A percentile compares a stretch with the other conserved stretches of the same genome.
Evolutionary conservation across 1,139 yeast genomes (phyloP).

Genomic region (Groenewaldozyma sp.): DNA sequence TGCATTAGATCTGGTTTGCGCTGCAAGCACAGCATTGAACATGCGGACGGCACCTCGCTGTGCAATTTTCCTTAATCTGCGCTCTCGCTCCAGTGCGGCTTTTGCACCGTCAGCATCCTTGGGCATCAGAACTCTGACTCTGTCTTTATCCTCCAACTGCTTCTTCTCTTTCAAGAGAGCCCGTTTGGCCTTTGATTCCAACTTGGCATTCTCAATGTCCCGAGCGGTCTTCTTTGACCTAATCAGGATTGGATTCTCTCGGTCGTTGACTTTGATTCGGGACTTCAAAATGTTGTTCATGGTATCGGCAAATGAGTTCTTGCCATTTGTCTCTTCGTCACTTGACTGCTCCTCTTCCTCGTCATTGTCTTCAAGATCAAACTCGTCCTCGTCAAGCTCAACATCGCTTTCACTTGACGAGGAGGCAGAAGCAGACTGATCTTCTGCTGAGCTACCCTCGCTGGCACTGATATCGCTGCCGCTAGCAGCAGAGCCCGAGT

Average conservation of each 20-base stretch:
- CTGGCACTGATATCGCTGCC: not conserved
- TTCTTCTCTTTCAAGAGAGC: slow-evolving; percentile 65
- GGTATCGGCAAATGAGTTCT: slow-evolving; percentile 55
- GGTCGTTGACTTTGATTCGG: slow-evolving; percentile 75
- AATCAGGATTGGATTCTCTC: slow-evolving; percentile 83
- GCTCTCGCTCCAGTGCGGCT: slow-evolving; percentile 59
- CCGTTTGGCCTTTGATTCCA: slow-evolving; percentile 76
- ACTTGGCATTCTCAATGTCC: slow-evolving; percentile 68
- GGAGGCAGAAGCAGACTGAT: too few relatives aligned
- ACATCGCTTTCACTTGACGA: slow-evolving; percentile 3
- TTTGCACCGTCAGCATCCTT: slow-evolving; percentile 38
- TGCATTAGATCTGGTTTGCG: slow-evolving; percentile 62
- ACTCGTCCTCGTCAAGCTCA: slow-evolving; percentile 14
- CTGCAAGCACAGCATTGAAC: slow-evolving; percentile 80
- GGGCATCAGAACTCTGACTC: slow-evolving; percentile 56
- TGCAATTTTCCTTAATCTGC: slow-evolving; percentile 67
- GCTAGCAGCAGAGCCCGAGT: not conserved
- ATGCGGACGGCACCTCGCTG: slow-evolving; percentile 90
- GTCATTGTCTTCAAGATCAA: slow-evolving; percentile 13
- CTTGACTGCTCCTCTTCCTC: slow-evolving; percentile 13
- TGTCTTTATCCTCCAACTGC: slow-evolving; percentile 53
- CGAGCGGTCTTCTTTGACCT: slow-evolving; percentile 55
- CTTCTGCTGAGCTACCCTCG: not conserved
- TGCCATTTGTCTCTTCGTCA: slow-evolving; percentile 13
- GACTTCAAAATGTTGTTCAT: slow-evolving; percentile 79